Percentiles rank a stretch among this genome's conserved stretches.
Evolutionary conservation across 345 rosid genomes (phyloP).

Genomic region (Nephelium lappaceum): DNA sequence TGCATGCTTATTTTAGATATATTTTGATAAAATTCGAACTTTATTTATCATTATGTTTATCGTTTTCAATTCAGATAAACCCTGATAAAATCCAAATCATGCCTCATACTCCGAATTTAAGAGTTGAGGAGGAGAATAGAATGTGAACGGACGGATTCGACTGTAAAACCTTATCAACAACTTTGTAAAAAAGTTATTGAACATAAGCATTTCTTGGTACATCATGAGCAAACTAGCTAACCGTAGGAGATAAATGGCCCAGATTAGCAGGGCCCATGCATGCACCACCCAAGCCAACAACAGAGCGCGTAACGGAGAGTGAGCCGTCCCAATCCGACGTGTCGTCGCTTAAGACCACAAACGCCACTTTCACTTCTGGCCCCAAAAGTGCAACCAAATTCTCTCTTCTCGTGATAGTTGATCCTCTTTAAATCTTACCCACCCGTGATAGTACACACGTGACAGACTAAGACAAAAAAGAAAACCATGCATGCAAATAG

Average conservation of each 20-base stretch:
- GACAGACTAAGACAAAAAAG: slow-evolving; percentile 36
- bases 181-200: no score
- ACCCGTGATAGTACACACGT: slow-evolving; percentile 50
- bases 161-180: no score
- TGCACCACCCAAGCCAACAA: background rate
- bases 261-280: background rate
- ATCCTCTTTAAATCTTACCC: background rate
- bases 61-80: no score
- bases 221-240: background rate
- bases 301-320: slow-evolving; percentile 13
- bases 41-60: no score
- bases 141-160: no score
- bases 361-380: background rate
- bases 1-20: no score
- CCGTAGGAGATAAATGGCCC: slow-evolving; percentile 1
- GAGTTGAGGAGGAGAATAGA: no score
- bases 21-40: no score
- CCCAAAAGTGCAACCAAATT: slow-evolving; percentile 22
- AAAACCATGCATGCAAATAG: slow-evolving; percentile 15
- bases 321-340: slow-evolving; percentile 15
- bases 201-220: no score
- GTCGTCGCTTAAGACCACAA: slow-evolving; percentile 35
- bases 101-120: no score
- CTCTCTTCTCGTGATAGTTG: background rate
- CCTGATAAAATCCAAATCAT: no score